Evolutionary conservation across 2,329 filamentous ascomycete species (phyloP), one percentile per base, ranked within the genome.

Genomic region (Aspergillus quadrilineatus): DNA sequence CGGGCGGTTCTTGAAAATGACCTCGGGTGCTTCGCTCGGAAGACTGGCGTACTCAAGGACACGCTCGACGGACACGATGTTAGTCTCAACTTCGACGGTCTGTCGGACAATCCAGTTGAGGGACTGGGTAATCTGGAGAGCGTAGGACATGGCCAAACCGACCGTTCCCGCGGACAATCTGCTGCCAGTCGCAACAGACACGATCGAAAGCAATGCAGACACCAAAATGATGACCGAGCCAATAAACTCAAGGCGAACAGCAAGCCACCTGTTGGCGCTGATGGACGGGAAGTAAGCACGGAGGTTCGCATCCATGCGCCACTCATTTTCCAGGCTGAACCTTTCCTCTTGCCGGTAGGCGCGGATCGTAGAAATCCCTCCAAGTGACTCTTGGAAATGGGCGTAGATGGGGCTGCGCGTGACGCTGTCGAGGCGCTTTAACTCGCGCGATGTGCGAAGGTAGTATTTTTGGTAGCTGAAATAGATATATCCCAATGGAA

Each of bases 31-130:
- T 78, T 99, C 94, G 73, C 89, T 94, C 28, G 93, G 92, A 61
- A 99, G 82, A 50, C 85, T 83, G 56, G 93, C 90, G 76, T 99
- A 99, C 75, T 99, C 95, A 49, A 99, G 86, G 47, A 99, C 92
- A 69, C 94, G 89, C 81, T 99, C 94, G 37, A 99, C 94, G 8
- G 93, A 96, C 45, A 99, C 93, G 69, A 99, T 99, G 75, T 99
- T 99, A n/a, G 93, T 97, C 80, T 99, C 95, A n/a, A 99, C 94
- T 75, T 99, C 95, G 34, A 99, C 94, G 0, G 92, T 97, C 77
- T 99, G 94, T 57, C 95, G 87, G 50, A 99, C 94, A 69, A 99
- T 97, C 94, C 94, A 99, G 79, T 97, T 99, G 68, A 99, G 83
- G 36, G 92, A 96, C 64, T 93, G 90, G 1, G 94, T 99, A 69